These are phyloP conservation scores for Cercospora berteroae DNA, from an alignment of 2,329 filamentous ascomycete species.

Conservation along the genomic window DNA sequence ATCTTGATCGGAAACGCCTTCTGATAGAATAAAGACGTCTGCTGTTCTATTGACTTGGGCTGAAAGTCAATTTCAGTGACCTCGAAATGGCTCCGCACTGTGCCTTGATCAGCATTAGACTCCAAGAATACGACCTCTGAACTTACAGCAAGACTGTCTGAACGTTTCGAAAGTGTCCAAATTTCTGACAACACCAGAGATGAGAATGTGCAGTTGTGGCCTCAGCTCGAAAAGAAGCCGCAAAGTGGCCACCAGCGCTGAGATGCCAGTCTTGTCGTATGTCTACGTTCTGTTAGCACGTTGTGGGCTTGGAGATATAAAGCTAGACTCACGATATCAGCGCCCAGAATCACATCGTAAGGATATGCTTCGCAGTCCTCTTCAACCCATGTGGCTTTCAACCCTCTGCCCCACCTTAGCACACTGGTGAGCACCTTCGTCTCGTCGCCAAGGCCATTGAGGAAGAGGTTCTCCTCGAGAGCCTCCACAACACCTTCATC, in stretches of 20 bases:
- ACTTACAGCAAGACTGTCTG: conserved; percentile 56
- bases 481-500: conserved; percentile 69
- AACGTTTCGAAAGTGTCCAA: conserved; percentile 66
- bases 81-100: conserved; percentile 36
- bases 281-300: conserved; percentile 50
- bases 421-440: conserved; percentile 52
- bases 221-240: conserved; percentile 60
- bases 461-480: conserved; percentile 64
- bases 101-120: neutral
- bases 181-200: conserved; percentile 71
- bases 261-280: conserved; percentile 66
- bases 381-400: conserved; percentile 59
- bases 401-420: conserved; percentile 63
- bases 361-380: conserved; percentile 47
- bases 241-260: conserved; percentile 64
- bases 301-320: neutral
- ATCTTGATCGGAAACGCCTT: conserved; percentile 38
- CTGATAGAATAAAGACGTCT: conserved; percentile 39
- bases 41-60: conserved; percentile 34
- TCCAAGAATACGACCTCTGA: neutral
- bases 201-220: conserved; percentile 58
- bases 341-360: conserved; percentile 66
- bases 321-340: conserved; percentile 59
- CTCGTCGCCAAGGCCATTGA: conserved; percentile 62
- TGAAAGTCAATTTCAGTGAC: conserved; percentile 35